Evolutionary conservation across 1,139 yeast species (phyloP), one percentile per base, ranked within the genome.

Genomic region (Saccharomyces hybrid): DNA sequence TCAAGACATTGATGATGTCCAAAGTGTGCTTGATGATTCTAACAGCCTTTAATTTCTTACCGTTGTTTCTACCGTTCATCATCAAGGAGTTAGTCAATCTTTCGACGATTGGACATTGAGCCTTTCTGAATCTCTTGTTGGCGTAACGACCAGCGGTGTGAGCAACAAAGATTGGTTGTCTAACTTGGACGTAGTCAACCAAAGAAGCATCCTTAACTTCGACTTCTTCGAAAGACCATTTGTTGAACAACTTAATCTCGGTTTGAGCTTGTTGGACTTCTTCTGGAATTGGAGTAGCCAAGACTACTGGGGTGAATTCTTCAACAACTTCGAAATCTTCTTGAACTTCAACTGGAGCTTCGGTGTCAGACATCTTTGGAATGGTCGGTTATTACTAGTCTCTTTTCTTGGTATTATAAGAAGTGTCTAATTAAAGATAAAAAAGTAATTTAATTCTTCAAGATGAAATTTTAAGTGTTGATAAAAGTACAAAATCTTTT

Each of bases 51-150:
- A 95, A 88, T 84, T 95, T 95, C 86, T 95, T 95, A 86, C 99
- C 99, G 86, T 95, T 95, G 95, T 95, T 95, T 85, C 99, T 93
- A 83, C 99, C 99, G 86, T 95, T 90, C 99, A 95, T 95, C 99
- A 95, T 95, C 76, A 95, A 84, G 65, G 99, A 88, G 93, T 93
- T 93, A 81, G 99, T 91, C 77, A 95, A 85, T 85, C 99, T 93
- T 85, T 95, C 99, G 71, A 95, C 79, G 76, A 95, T 85, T 74
- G 99, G 99, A 83, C 97, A 91, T 85, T 93, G 98, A 69, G 99
- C 95, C 88, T 95, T 95, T 87, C 98, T 91, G 88, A 95, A 95
- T 82, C 99, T 91, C 89, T 93, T 93, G 81, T 90, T 78, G 74
- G 98, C 99, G 83, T 91, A 95, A 81, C 97, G 91, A 78, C 99